These are phyloP conservation scores for Persicaria tinctoria DNA, from an alignment of 148 eudicot genomes.

Conservation along the genomic window DNA sequence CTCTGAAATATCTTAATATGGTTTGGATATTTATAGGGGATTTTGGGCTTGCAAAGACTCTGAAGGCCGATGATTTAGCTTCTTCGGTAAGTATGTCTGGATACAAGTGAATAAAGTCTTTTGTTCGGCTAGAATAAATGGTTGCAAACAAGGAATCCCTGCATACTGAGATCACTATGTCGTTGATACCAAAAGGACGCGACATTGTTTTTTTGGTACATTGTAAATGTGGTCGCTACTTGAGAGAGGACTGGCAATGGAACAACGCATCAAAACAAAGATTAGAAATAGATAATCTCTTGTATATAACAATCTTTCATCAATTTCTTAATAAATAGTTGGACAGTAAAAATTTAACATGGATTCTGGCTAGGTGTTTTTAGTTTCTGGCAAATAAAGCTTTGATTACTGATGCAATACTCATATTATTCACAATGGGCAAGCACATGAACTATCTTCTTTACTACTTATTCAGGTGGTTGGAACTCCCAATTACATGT, in stretches of 20 bases:
- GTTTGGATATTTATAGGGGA: constrained; percentile 50
- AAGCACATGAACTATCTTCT: not conserved
- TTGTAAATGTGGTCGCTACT: not conserved
- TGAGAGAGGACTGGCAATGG: not conserved
- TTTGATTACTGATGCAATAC: not conserved
- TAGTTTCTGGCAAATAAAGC: not conserved
- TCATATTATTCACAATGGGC: not conserved
- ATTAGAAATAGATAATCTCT: not conserved
- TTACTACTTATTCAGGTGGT: constrained; percentile 50
- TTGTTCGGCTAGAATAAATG: not conserved
- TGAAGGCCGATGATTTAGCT: constrained; percentile 97
- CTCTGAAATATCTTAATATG: not conserved
- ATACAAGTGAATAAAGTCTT: not conserved
- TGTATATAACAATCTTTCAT: not conserved
- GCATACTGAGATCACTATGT: not conserved
- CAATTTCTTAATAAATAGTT: not conserved
- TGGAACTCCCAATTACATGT: constrained; percentile 99
- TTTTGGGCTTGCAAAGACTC: constrained; percentile 97
- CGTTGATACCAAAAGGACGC: not conserved
- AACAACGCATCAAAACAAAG: not conserved
- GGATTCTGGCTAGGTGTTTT: not conserved
- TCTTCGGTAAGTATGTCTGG: constrained; percentile 59
- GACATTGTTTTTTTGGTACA: not conserved
- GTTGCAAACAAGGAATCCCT: not conserved
- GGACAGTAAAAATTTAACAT: not conserved